phyloP scores from a whole-genome alignment of 1,284 basidiomycete species.

The Cerioporus squamosus region DNA sequence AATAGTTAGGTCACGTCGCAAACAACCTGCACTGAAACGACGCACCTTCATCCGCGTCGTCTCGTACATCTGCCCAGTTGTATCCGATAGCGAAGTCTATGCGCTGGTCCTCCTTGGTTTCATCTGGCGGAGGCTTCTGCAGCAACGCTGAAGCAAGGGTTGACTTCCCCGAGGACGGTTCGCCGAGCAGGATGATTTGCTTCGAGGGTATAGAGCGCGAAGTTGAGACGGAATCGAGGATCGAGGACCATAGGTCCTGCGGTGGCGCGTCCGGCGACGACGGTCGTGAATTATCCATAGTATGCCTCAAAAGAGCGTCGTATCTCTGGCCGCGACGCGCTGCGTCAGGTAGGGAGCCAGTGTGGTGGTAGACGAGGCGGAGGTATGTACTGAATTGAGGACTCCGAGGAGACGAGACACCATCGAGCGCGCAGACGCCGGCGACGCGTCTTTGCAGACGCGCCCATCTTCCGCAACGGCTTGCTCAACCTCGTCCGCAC shows the following conservation, averaged over 20 bases:
- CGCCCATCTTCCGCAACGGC: conserved; percentile 16
- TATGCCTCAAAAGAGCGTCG: too few species aligned
- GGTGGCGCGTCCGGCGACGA: conserved; percentile 71
- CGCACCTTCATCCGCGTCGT: conserved; percentile 89
- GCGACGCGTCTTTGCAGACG: conserved; percentile 23
- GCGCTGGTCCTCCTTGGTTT: conserved; percentile 56
- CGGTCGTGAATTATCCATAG: conserved; percentile 57
- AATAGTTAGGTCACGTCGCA: conserved; percentile 4
- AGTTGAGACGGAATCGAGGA: conserved; percentile 86
- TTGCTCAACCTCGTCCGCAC: conserved; percentile 1
- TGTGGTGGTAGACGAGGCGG: background rate
- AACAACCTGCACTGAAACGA: conserved; percentile 11
- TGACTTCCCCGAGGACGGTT: conserved; percentile 79
- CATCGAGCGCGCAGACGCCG: conserved; percentile 17
- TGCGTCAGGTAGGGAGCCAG: background rate
- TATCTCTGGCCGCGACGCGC: background rate
- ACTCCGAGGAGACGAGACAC: too few species aligned
- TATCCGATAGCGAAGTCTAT: conserved; percentile 85
- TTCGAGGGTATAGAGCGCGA: conserved; percentile 86
- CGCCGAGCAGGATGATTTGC: conserved; percentile 82
- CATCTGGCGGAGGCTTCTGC: conserved; percentile 62
- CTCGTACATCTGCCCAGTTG: conserved; percentile 83
- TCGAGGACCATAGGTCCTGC: conserved; percentile 89
- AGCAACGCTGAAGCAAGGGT: conserved; percentile 70
- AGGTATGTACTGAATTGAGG: too few species aligned